A percentile compares a stretch with the other conserved stretches of the same genome.
Evolutionary conservation across 2,329 filamentous ascomycete genomes (phyloP).

Genomic region (Fusarium burgessii): DNA sequence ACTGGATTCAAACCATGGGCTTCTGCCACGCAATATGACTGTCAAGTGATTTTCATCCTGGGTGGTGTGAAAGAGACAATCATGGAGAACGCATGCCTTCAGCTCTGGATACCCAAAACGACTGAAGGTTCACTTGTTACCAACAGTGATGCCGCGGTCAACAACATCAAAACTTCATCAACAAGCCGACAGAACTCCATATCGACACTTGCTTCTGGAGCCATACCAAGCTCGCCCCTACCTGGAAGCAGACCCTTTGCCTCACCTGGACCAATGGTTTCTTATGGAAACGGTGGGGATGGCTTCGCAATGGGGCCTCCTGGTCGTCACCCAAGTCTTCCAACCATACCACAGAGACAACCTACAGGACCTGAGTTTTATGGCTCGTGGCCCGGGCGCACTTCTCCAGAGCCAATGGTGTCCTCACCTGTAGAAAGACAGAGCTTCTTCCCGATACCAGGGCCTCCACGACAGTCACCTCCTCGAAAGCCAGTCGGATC

Average conservation of each 20-base stretch:
- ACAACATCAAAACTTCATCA: conserved; percentile 4
- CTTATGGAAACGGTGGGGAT: conserved; percentile 2
- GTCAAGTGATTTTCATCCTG: conserved; percentile 48
- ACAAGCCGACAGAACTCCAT: conserved; percentile 34
- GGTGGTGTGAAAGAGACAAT: conserved; percentile 40
- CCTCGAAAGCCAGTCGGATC: conserved; percentile 37
- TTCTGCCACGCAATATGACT: conserved; percentile 45
- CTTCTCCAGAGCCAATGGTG: conserved; percentile 30
- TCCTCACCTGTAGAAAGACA: conserved; percentile 32
- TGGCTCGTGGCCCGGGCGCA: conserved; percentile 34
- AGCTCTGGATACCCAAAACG: conserved; percentile 51
- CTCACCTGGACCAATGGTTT: neutral
- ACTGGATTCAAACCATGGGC: conserved; percentile 51
- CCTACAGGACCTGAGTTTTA: conserved; percentile 19
- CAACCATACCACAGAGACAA: conserved; percentile 39
- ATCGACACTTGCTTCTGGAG: conserved; percentile 12
- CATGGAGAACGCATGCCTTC: conserved; percentile 47
- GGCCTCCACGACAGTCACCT: conserved; percentile 17
- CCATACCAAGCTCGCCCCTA: neutral
- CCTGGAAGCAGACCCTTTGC: conserved; percentile 8
- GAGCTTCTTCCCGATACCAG: conserved; percentile 10
- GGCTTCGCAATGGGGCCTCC: conserved; percentile 12
- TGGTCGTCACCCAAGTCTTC: conserved; percentile 30
- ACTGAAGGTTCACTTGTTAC: conserved; percentile 47
- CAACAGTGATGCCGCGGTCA: conserved; percentile 41